Base-by-base conservation (phyloP, 371 early-diverging fungal species). In the Mucor plumbeus region DNA sequence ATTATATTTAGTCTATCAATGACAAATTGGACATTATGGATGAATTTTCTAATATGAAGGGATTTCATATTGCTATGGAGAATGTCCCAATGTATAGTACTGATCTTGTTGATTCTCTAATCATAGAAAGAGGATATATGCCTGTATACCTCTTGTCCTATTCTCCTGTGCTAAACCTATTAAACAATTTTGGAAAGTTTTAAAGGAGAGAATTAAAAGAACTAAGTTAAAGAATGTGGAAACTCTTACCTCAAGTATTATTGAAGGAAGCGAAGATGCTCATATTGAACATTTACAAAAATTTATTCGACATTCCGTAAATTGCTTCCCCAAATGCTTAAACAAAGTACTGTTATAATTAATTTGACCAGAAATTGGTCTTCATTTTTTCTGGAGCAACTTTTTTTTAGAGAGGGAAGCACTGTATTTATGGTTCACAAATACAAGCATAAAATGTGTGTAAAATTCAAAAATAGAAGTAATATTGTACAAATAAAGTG, bases 21-120 rank as follows among this genome's bases (percentile, higher is more conserved):
- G 67, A 57, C 34, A 61, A 56, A 19, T 61, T 67, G 48, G 62
- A 67, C 53, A 55, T 67, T 38, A 67, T 67, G 67, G 61, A 67
- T 47, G 44, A 55, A 34, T 53, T 66, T 61, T 54, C 61, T 19
- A 55, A 55, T n/a, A 53, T 66, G 61, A 66, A 41, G 17, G 59
- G 40, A 3, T 65, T 44, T 53, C 60, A 59, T 48, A 61, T 48
- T 40, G 59, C 53, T 9, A 66, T 61, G 67, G 60, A 67, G 39
- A 60, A 61, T 61, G 54, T 61, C 54, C 60, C 56, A 6, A 61
- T 67, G 17, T 36, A 65, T 54, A 33, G 41, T 5, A 40, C 19
- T 41, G 43, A 31, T 8, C 11, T 17, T 31, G 11, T 59, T 59
- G 44, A 59, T 43, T 21, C 39, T 59, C 4, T 59, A 6, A 59